These are phyloP conservation scores for Colletotrichum godetiae DNA, from an alignment of 2,329 filamentous ascomycete genomes.

Conservation along the genomic window DNA sequence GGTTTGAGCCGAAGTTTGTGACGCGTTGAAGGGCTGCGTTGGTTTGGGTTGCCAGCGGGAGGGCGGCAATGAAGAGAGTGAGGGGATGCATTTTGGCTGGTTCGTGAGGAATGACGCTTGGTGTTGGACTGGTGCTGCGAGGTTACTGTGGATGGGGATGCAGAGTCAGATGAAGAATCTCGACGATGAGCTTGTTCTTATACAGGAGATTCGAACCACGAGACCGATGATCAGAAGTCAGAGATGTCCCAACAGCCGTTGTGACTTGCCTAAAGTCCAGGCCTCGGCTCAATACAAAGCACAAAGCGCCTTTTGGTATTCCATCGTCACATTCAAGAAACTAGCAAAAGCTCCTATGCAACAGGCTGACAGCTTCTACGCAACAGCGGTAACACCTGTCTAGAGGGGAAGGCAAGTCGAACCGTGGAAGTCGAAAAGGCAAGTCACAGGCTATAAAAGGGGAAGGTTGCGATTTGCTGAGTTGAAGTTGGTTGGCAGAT, in stretches of 20 bases:
- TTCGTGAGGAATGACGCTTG: too few species aligned
- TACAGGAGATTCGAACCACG: not conserved
- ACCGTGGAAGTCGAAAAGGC: not conserved
- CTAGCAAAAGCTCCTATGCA: not conserved
- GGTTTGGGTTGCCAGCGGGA: not conserved
- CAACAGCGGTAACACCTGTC: not conserved
- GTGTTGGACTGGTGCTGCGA: not conserved
- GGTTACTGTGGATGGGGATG: too few species aligned
- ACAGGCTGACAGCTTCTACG: not conserved
- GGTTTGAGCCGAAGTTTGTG: conserved; percentile 31
- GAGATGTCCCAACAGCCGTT: not conserved
- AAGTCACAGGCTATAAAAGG: conserved; percentile 2
- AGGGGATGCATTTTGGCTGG: not conserved
- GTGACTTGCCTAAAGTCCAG: not conserved
- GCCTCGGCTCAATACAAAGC: not conserved
- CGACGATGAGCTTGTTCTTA: not conserved
- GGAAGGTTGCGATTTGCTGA: conserved; percentile 1
- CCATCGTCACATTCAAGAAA: not conserved
- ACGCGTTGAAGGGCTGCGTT: conserved; percentile 24
- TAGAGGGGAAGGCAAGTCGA: not conserved
- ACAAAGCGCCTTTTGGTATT: not conserved
- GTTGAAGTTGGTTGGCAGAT: not conserved
- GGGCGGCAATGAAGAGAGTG: not conserved
- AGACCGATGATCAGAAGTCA: not conserved
- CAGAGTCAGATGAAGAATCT: not conserved